phyloP scores from a whole-genome alignment of 345 rosid species.

The Gossypium turneri region DNA sequence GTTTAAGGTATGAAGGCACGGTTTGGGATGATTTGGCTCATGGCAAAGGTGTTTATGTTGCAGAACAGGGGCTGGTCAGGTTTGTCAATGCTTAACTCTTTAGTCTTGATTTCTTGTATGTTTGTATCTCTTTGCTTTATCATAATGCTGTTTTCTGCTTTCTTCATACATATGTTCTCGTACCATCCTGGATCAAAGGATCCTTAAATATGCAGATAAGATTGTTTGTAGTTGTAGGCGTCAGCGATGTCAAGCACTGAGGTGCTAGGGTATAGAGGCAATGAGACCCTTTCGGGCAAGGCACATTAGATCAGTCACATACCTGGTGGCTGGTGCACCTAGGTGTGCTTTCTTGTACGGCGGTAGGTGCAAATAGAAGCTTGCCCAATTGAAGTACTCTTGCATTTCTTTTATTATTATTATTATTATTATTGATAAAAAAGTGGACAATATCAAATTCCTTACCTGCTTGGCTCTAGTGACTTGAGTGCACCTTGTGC shows the following conservation, averaged over 20 bases:
- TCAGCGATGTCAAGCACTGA: background rate
- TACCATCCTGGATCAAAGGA: background rate
- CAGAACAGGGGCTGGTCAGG: slow-evolving; percentile 82
- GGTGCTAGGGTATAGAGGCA: background rate
- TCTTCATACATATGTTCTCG: background rate
- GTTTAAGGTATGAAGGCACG: slow-evolving; percentile 83
- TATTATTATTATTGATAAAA: background rate
- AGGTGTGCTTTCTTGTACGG: background rate
- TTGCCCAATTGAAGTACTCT: background rate
- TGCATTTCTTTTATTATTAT: too few relatives aligned
- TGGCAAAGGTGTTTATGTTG: slow-evolving; percentile 90
- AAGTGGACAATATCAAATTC: background rate
- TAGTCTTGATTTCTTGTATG: background rate
- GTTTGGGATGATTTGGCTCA: slow-evolving; percentile 96
- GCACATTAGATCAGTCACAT: background rate
- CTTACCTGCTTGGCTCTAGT: background rate
- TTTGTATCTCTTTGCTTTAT: slow-evolving; percentile 12
- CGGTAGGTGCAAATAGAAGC: background rate
- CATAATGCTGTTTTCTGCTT: background rate
- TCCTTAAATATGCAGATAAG: background rate
- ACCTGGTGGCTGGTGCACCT: background rate
- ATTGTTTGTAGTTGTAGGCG: background rate
- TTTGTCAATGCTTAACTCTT: slow-evolving; percentile 21
- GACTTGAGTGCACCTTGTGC: background rate
- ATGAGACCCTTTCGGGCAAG: background rate